Evolutionary conservation across 208 protist genomes (phyloP).

Genomic region (Phytomonas francai): DNA sequence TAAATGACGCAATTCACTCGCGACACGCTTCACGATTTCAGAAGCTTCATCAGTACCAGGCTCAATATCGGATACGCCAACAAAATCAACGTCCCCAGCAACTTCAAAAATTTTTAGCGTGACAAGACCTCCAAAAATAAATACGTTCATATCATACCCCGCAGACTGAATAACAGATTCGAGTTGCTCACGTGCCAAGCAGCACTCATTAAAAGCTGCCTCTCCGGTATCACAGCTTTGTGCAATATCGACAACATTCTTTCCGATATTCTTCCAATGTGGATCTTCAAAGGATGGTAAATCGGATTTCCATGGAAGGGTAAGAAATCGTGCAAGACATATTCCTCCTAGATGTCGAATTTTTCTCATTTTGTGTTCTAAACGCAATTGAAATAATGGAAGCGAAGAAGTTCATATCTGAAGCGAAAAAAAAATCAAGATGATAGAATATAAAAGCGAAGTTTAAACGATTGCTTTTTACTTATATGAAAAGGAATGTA

Average conservation of each 20-base stretch:
- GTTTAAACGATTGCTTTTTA: neutral
- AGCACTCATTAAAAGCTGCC: conserved; percentile 77
- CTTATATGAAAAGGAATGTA: neutral
- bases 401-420: conserved; percentile 10
- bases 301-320: conserved; percentile 49
- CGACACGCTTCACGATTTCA: conserved; percentile 57
- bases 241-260: conserved; percentile 49
- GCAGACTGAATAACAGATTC: conserved; percentile 68
- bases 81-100: conserved; percentile 86
- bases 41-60: conserved; percentile 68
- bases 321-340: conserved; percentile 12
- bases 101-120: conserved; percentile 72
- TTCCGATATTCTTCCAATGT: conserved; percentile 47
- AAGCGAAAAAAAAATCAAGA: neutral
- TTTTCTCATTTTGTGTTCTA: neutral
- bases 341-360: neutral
- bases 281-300: conserved; percentile 26
- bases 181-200: conserved; percentile 62
- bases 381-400: conserved; percentile 8
- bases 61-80: conserved; percentile 79
- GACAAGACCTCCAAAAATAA: conserved; percentile 82
- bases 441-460: neutral
- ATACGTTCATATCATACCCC: conserved; percentile 83
- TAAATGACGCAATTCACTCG: conserved; percentile 62
- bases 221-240: conserved; percentile 66